phyloP scores from a whole-genome alignment of 176 grass and related monocot species.

The Oryza nivara region DNA sequence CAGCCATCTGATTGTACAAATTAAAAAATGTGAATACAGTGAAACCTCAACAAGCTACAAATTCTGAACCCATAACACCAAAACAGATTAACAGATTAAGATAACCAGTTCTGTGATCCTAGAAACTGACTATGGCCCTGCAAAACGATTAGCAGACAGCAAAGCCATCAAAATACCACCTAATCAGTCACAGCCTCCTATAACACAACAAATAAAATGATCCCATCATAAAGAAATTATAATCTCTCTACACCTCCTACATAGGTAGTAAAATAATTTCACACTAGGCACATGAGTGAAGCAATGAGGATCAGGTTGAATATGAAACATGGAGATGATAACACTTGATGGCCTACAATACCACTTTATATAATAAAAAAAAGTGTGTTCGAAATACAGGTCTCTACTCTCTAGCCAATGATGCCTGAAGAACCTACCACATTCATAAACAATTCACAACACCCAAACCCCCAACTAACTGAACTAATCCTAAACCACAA shows the following conservation, averaged over 20 bases:
- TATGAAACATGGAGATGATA: too few species aligned
- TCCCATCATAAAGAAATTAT: not conserved
- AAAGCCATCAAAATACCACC: not conserved
- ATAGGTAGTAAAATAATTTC: not conserved
- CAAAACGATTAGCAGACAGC: not conserved
- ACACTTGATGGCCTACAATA: not conserved
- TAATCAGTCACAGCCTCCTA: not conserved
- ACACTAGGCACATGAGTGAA: not conserved
- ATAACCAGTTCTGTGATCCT: not conserved
- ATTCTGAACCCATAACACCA: not conserved
- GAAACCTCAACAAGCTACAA: not conserved
- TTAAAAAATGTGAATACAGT: too few species aligned
- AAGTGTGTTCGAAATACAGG: not conserved
- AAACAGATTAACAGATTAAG: not conserved
- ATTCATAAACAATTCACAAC: not conserved
- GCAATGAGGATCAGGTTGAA: too few species aligned
- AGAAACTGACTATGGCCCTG: not conserved
- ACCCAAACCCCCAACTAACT: not conserved
- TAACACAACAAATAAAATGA: not conserved
- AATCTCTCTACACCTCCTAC: not conserved
- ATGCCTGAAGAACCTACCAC: not conserved
- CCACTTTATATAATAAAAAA: not conserved
- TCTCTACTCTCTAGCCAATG: not conserved
- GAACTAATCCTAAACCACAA: not conserved
- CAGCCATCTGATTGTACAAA: too few species aligned